Conservation (phyloP, 1,139 yeast species). For the Protomyces inundatus region DNA sequence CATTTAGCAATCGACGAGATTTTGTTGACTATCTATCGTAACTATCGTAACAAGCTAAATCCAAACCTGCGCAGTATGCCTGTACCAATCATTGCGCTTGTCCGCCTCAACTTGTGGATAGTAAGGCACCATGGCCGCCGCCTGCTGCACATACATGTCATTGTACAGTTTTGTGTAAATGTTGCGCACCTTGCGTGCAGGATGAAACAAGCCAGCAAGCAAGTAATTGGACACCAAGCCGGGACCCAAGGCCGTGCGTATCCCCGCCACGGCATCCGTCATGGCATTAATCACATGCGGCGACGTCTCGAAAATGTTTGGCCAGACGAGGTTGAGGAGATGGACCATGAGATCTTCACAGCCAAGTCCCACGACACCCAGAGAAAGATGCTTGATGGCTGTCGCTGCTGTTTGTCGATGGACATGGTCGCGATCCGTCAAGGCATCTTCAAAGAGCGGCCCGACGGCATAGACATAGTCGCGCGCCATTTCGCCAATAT, state of each 20-base stretch:
- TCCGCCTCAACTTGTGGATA: constrained; percentile 58
- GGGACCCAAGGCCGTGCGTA: constrained; percentile 67
- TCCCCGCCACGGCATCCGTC: constrained; percentile 71
- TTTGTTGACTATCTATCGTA: too few species aligned
- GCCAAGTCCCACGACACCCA: constrained; percentile 71
- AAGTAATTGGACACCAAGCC: constrained; percentile 71
- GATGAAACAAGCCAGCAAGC: constrained; percentile 58
- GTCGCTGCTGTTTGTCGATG: constrained; percentile 95
- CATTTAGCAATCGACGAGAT: too few species aligned
- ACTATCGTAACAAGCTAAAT: not conserved
- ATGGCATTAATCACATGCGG: constrained; percentile 89
- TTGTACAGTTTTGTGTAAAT: constrained; percentile 87
- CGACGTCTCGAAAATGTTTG: constrained; percentile 46
- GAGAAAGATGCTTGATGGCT: constrained; percentile 73
- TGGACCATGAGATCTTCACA: constrained; percentile 70
- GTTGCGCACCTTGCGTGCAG: constrained; percentile 77
- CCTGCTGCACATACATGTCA: constrained; percentile 63
- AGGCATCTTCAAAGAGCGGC: constrained; percentile 81
- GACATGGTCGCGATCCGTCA: constrained; percentile 84
- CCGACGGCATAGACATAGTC: constrained; percentile 79
- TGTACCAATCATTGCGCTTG: constrained; percentile 20
- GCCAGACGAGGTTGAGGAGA: constrained; percentile 62
- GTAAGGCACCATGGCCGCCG: constrained; percentile 74
- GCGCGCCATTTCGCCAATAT: constrained; percentile 73
- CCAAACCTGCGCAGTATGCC: constrained; percentile 20